These are phyloP conservation scores for Penicillium cataractarum DNA, from an alignment of 495 filamentous ascomycete species.

Conservation along the genomic window DNA sequence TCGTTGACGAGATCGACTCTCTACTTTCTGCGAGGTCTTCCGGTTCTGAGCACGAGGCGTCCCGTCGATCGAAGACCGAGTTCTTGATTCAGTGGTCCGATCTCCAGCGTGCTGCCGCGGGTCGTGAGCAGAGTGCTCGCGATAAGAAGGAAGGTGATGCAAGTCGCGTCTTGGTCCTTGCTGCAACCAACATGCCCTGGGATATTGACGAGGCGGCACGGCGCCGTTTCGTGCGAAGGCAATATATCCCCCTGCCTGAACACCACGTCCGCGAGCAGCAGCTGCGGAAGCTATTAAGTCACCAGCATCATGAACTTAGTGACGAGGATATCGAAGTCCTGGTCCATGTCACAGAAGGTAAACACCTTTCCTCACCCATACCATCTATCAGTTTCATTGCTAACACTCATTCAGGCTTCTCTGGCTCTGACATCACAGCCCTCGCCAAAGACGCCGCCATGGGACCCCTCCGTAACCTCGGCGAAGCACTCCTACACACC, in stretches of 20 bases:
- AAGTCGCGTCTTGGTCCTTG: conserved; percentile 87
- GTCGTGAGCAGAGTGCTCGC: conserved; percentile 69
- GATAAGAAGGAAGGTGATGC: conserved; percentile 80
- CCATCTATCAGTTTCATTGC: no score
- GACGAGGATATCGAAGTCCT: conserved; percentile 74
- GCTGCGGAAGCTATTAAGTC: conserved; percentile 73
- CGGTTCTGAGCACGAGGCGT: conserved; percentile 88
- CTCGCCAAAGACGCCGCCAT: conserved; percentile 98
- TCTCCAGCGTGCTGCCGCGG: conserved; percentile 87
- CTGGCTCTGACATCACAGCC: conserved; percentile 95
- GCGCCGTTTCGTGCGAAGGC: conserved; percentile 86
- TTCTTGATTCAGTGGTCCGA: conserved; percentile 98
- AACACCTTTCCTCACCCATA: conserved; percentile 18
- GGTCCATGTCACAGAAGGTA: conserved; percentile 87
- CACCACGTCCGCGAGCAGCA: conserved; percentile 77
- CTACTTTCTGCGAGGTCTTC: conserved; percentile 83
- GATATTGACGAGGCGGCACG: conserved; percentile 96
- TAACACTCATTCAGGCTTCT: conserved; percentile 68
- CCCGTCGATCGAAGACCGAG: conserved; percentile 93
- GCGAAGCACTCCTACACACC: conserved; percentile 87
- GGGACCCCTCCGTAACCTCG: conserved; percentile 90
- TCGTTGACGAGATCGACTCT: conserved; percentile 98
- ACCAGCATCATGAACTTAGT: conserved; percentile 83
- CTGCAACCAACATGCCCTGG: conserved; percentile 97
- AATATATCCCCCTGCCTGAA: conserved; percentile 96